Evolutionary conservation across 768 basidiomycete species (phyloP), one percentile per base, ranked within the genome.

Genomic region (Auricularia sp.): DNA sequence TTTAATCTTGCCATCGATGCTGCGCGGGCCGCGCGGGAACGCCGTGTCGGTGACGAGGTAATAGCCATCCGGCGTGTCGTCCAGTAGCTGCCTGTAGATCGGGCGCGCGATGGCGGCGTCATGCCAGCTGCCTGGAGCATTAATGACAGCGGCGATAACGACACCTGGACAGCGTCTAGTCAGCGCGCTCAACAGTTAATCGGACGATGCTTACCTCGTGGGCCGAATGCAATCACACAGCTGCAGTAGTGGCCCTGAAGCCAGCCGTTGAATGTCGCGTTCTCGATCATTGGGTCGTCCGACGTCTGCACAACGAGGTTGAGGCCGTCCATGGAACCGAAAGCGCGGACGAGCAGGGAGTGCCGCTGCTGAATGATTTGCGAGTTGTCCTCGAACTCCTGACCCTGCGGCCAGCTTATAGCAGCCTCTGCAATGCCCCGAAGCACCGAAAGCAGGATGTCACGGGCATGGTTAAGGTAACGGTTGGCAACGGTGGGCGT

Each of bases 231-330:
- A 62, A 80, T 53, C 0, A 80, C 77, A 66, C 63, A 72, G 63
- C 74, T 80, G 3, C 78, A 67, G 65, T 71, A 79, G 65, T 81
- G 79, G 3, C 74, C 73, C 34, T 72, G 72, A 0, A 76, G 61
- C 80, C 79, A 83, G 0, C 78, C 75, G 71, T 80, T 80, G 66
- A 75, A 81, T 10, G 77, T 81, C 6, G 76, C 73, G 70, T 83
- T 83, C 67, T 81, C 78, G 33, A 81, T 72, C 2, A 78, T 75
- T 1, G 68, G 64, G 69, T 82, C 77, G 43, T 71, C 69, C 0
- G 76, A 77, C 7, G 71, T 72, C 64, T 79, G 72, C 0, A 74
- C 72, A 2, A 72, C 70, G 18, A 81, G 68, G 59, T 77, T 77
- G 0, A 80, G 66, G 0, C 80, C 77, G 74, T 81, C 77, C 12